phyloP scores from a whole-genome alignment of 352 stramenopile genomes.

The Globisporangium solare region DNA sequence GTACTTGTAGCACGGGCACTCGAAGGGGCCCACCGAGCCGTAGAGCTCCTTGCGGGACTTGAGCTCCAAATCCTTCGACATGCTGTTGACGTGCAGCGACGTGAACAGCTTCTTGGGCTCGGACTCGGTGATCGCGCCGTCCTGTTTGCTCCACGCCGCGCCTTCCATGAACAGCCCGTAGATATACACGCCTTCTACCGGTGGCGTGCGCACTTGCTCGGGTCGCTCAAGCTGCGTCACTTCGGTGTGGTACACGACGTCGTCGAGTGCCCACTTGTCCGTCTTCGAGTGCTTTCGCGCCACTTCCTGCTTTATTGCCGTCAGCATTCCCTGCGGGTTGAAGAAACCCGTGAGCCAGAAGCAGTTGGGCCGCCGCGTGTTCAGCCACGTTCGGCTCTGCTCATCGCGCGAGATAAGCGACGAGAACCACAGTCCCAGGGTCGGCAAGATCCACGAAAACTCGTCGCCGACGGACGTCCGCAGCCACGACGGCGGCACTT shows the following conservation, averaged over 20 bases:
- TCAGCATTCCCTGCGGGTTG: constrained; percentile 98
- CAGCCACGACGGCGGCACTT: constrained; percentile 93
- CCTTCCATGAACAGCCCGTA: constrained; percentile 97
- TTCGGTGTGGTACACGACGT: constrained; percentile 97
- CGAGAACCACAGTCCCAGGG: constrained; percentile 96
- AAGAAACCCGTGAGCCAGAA: constrained; percentile 99
- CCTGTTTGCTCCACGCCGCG: constrained; percentile 92
- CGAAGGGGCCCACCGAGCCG: constrained; percentile 88
- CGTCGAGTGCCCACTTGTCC: constrained; percentile 97
- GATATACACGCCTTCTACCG: constrained; percentile 95
- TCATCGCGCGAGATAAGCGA: constrained; percentile 94
- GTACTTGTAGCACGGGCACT: constrained; percentile 98
- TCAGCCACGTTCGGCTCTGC: constrained; percentile 95
- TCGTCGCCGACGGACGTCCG: constrained; percentile 96
- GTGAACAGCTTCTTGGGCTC: constrained; percentile 97
- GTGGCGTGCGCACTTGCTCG: constrained; percentile 86
- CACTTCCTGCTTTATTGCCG: constrained; percentile 99
- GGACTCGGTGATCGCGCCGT: constrained; percentile 93
- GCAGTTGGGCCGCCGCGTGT: constrained; percentile 90
- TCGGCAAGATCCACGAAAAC: constrained; percentile 97
- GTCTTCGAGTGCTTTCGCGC: constrained; percentile 94
- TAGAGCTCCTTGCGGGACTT: constrained; percentile 93
- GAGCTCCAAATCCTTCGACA: constrained; percentile 91
- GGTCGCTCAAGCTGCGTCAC: constrained; percentile 92
- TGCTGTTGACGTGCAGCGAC: constrained; percentile 93